A percentile compares a stretch with the other conserved stretches of the same genome.
phyloP scores from a whole-genome alignment of 345 rosid species.

The Draba incana region DNA sequence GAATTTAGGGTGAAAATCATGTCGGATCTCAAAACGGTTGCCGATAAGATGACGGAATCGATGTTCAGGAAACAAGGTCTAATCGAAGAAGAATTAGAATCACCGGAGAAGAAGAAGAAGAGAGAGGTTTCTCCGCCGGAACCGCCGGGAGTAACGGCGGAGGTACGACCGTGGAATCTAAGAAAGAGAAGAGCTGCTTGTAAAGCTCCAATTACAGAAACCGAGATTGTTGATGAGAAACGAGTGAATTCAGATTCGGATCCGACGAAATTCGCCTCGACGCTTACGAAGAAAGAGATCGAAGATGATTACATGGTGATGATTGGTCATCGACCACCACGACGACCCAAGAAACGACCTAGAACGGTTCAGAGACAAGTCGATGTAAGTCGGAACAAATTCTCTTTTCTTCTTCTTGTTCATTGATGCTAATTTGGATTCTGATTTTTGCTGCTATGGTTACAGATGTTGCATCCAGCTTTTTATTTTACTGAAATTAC shows the following conservation, averaged over 20 bases:
- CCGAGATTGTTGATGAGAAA: constrained; percentile 38
- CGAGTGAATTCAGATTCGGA: constrained; percentile 40
- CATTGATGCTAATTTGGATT: neutral
- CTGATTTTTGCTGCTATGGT: neutral
- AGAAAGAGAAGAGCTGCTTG: constrained; percentile 69
- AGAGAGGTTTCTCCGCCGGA: constrained; percentile 40
- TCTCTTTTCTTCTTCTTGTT: neutral
- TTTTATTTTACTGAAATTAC: constrained; percentile 69
- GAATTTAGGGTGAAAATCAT: constrained; percentile 56
- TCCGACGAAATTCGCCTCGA: constrained; percentile 45
- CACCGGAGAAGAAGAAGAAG: constrained; percentile 17
- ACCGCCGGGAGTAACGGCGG: constrained; percentile 37
- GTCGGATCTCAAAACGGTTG: constrained; percentile 51
- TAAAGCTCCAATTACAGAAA: constrained; percentile 49
- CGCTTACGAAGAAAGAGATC: constrained; percentile 68
- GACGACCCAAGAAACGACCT: constrained; percentile 78
- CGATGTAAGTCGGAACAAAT: constrained; percentile 53
- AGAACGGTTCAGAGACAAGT: constrained; percentile 63
- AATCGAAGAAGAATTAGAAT: constrained; percentile 1
- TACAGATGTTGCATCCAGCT: constrained; percentile 71
- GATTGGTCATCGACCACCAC: constrained; percentile 53
- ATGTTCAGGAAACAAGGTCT: constrained; percentile 39
- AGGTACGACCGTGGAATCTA: constrained; percentile 75
- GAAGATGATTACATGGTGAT: constrained; percentile 65
- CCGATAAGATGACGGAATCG: constrained; percentile 47